Base-by-base conservation (phyloP, 352 stramenopile species). In the Phytophthora quininea region DNA sequence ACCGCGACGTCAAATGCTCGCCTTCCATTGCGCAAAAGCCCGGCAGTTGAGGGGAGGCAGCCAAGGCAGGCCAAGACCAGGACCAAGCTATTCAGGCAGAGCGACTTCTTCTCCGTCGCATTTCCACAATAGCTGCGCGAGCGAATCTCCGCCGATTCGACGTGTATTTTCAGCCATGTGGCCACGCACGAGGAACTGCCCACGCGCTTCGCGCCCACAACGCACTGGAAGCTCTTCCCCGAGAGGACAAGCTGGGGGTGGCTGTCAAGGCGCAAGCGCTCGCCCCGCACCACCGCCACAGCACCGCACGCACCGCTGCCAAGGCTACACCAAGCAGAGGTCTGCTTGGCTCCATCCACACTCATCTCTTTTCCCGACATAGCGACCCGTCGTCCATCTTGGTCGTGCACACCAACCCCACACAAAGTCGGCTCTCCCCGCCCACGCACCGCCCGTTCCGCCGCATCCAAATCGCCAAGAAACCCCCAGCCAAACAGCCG, bases 221-320 rank as follows among this genome's bases (percentile, higher is more conserved):
- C 64, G 24, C 72, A 80, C 54, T 76, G 64, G 56, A 75, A 71
- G 38, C 65, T 71, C 4, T 70, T 72, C 32, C 64, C 69, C 60
- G 62, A 47, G 64, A 76, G n/a, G 55, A 71, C 43, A 74, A 68
- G 55, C 47, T 63, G 14, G 50, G 49, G 32, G 62, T 53, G 32
- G 51, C 65, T 38, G 49, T 33, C 8, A 35, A 42, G 33, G 35
- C 50, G 24, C 59, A 65, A 47, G 53, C 65, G 2, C 49, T 14
- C 12, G 61, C 67, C n/a, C 67, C 46, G 2, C 67, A 74, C 49
- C 66, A 75, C 32, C 66, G 71, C 46, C 71, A 75, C 62, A 78
- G 71, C 55, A 75, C 71, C 0, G 19, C 0, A 24, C 19, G 19
- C 19, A 24, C 19, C 19, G 19, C 19, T 24, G 62, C 58, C n/a